Conservation (phyloP, 23 red algal species). For the Gracilaria vermiculophylla region DNA sequence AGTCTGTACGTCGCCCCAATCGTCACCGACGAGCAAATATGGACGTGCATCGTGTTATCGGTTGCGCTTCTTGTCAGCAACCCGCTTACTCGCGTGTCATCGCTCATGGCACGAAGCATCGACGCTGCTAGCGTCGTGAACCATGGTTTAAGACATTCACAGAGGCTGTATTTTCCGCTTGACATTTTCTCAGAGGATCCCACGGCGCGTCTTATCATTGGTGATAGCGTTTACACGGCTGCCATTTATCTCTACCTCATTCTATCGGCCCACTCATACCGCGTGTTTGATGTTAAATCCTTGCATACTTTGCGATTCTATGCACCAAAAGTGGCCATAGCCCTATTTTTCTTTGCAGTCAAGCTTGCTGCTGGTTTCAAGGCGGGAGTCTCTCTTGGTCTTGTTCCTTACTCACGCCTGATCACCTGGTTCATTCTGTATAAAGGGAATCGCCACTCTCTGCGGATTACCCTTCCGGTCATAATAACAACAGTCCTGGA, state of each 20-base stretch:
- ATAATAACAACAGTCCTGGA: conserved; percentile 54
- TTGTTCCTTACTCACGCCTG: conserved; percentile 69
- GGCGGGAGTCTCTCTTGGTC: conserved; percentile 48
- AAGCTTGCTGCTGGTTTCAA: conserved; percentile 51
- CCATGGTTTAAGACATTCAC: neutral
- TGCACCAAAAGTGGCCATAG: conserved; percentile 48
- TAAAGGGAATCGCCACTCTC: neutral
- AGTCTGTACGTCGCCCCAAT: neutral
- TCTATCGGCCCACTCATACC: conserved; percentile 71
- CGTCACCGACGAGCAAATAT: conserved; percentile 76
- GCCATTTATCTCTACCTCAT: conserved; percentile 67
- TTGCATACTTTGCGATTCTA: conserved; percentile 61
- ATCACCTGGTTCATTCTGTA: conserved; percentile 49
- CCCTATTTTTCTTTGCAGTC: conserved; percentile 30
- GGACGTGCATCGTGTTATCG: conserved; percentile 62
- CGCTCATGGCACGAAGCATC: neutral
- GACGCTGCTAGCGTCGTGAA: neutral
- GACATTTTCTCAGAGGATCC: conserved; percentile 10
- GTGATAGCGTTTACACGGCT: conserved; percentile 64
- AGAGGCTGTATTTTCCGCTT: neutral
- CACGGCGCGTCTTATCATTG: conserved; percentile 32
- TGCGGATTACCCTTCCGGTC: conserved; percentile 34
- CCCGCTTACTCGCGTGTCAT: conserved; percentile 40
- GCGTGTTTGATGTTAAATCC: conserved; percentile 28
- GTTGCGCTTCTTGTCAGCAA: conserved; percentile 59